A percentile compares a stretch with the other conserved stretches of the same genome.
Evolutionary conservation across 768 basidiomycete genomes (phyloP).

Genomic region (Mycena belliarum): DNA sequence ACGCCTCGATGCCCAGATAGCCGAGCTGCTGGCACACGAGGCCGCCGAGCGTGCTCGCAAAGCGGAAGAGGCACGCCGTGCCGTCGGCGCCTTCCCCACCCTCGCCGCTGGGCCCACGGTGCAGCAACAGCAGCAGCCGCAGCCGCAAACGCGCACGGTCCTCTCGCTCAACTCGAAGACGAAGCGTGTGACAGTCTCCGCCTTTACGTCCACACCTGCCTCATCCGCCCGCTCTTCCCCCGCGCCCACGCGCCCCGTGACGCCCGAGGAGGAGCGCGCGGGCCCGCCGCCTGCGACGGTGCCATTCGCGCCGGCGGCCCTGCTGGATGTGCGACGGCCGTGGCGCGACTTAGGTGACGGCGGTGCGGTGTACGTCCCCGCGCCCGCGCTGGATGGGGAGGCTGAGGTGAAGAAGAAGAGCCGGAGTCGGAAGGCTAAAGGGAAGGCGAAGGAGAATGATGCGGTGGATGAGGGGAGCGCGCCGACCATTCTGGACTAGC

Average conservation of each 20-base stretch:
- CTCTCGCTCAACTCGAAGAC: slow-evolving; percentile 56
- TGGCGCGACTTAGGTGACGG: slow-evolving; percentile 45
- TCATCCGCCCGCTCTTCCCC: slow-evolving; percentile 33
- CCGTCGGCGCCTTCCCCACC: slow-evolving; percentile 63
- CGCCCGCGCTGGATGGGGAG: neutral
- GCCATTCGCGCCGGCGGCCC: slow-evolving; percentile 27
- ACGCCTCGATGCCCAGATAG: slow-evolving; percentile 46
- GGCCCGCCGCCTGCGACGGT: slow-evolving; percentile 40
- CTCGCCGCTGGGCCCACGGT: slow-evolving; percentile 31
- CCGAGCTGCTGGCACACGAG: slow-evolving; percentile 46
- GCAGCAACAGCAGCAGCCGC: neutral
- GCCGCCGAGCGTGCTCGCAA: slow-evolving; percentile 47
- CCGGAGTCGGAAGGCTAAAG: neutral
- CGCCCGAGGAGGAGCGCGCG: slow-evolving; percentile 39
- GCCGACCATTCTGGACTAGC: too few species aligned
- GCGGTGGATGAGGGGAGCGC: too few species aligned
- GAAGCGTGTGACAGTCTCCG: slow-evolving; percentile 53
- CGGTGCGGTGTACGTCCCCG: slow-evolving; percentile 39
- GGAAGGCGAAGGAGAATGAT: neutral
- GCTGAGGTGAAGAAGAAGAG: neutral
- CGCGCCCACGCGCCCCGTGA: slow-evolving; percentile 27
- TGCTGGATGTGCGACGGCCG: slow-evolving; percentile 33
- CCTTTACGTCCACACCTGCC: slow-evolving; percentile 38
- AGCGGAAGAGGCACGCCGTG: slow-evolving; percentile 47
- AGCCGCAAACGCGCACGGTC: slow-evolving; percentile 51